These are phyloP conservation scores for Aquilaria yunnanensis DNA, from an alignment of 345 rosid genomes.

Conservation along the genomic window DNA sequence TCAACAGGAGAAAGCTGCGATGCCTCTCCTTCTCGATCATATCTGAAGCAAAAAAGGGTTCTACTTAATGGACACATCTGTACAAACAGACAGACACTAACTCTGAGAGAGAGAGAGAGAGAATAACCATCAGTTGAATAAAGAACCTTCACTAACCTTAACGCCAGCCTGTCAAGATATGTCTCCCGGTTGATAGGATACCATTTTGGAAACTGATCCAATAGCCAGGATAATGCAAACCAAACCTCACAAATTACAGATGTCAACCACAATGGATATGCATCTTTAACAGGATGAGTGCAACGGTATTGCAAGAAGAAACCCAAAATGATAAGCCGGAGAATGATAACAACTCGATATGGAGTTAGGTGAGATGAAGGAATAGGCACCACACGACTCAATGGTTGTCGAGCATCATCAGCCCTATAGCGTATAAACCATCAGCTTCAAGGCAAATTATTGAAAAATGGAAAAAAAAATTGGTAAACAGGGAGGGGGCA, in stretches of 20 bases:
- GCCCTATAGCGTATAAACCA: constrained; percentile 51
- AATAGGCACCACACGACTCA: constrained; percentile 87
- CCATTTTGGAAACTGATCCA: constrained; percentile 99
- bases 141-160: constrained; percentile 47
- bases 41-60: constrained; percentile 39
- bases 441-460: constrained; percentile 5
- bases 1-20: constrained; percentile 94
- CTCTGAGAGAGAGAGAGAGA: too few species aligned
- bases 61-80: too few species aligned
- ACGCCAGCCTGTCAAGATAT: constrained; percentile 83
- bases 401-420: constrained; percentile 89
- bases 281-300: constrained; percentile 95
- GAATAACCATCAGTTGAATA: not conserved
- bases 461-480: not conserved
- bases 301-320: constrained; percentile 92
- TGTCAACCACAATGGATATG: constrained; percentile 89
- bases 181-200: constrained; percentile 96
- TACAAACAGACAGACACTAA: too few species aligned
- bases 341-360: constrained; percentile 77
- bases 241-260: constrained; percentile 99
- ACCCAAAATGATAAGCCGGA: constrained; percentile 96
- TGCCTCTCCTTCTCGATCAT: constrained; percentile 96
- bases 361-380: constrained; percentile 80
- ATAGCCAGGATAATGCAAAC: constrained; percentile 99
- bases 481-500: not conserved